Conservation (phyloP, 2,329 filamentous ascomycete genomes). For the Fusarium udum region DNA sequence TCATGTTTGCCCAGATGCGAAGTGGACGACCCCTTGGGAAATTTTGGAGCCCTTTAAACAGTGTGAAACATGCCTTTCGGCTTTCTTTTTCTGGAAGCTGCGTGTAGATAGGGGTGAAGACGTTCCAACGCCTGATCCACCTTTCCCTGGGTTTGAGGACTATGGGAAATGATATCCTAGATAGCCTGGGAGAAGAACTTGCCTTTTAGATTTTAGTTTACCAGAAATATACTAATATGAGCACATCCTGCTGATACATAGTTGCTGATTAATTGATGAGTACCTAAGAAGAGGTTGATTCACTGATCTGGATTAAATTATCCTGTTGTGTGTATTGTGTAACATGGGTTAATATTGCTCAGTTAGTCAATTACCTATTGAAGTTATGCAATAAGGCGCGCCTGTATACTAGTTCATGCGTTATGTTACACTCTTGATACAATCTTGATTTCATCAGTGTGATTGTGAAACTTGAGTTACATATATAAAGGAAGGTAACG, state of each 20-base stretch:
- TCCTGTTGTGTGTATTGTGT: neutral
- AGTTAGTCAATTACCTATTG: rapidly evolving
- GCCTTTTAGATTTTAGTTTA: rapidly evolving
- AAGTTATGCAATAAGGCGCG: neutral
- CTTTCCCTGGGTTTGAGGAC: neutral
- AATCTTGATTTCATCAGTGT: neutral
- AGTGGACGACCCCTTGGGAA: neutral
- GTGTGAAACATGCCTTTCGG: neutral
- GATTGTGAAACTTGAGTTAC: neutral
- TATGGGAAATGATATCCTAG: neutral
- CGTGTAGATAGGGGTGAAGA: neutral
- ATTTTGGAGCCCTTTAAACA: neutral
- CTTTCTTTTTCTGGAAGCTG: neutral
- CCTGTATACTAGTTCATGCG: neutral
- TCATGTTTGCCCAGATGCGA: neutral
- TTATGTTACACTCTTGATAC: neutral
- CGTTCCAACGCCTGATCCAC: neutral
- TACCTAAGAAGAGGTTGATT: rapidly evolving
- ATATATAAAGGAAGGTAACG: neutral
- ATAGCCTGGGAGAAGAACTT: neutral
- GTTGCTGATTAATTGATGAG: rapidly evolving
- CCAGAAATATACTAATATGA: neutral
- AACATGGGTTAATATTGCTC: neutral
- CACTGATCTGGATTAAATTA: rapidly evolving
- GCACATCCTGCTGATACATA: rapidly evolving